These are phyloP conservation scores for Endocladia muricata DNA, from an alignment of 31 red algal species.

Conservation along the genomic window DNA sequence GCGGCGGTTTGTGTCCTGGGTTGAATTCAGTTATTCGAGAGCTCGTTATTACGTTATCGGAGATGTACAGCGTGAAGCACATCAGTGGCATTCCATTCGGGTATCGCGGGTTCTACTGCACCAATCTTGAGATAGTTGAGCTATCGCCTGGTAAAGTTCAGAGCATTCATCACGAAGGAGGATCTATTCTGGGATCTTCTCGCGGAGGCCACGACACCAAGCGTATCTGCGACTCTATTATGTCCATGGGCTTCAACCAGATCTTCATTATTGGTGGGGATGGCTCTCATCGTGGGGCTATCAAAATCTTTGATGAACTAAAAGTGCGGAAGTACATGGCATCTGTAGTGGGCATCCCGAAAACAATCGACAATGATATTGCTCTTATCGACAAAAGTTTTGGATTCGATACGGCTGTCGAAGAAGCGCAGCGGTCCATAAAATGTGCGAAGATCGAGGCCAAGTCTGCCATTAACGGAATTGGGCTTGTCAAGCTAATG, in stretches of 20 bases:
- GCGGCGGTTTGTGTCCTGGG: slow-evolving; percentile 94
- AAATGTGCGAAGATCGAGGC: slow-evolving; percentile 89
- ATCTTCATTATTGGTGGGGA: slow-evolving; percentile 98
- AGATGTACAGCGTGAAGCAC: slow-evolving; percentile 60
- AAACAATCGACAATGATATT: slow-evolving; percentile 96
- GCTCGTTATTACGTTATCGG: slow-evolving; percentile 61
- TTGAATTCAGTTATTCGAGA: slow-evolving; percentile 90
- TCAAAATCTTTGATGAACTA: slow-evolving; percentile 75
- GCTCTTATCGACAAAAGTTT: slow-evolving; percentile 86
- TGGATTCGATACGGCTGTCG: slow-evolving; percentile 95
- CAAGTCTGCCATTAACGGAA: slow-evolving; percentile 75
- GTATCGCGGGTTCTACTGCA: slow-evolving; percentile 90
- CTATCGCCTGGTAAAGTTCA: slow-evolving; percentile 48
- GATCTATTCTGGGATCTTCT: slow-evolving; percentile 78
- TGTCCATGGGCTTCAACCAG: slow-evolving; percentile 74
- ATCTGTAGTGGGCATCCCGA: slow-evolving; percentile 85
- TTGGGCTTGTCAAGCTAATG: slow-evolving; percentile 95
- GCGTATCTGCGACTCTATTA: slow-evolving; percentile 74
- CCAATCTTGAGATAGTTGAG: slow-evolving; percentile 44
- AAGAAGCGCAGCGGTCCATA: slow-evolving; percentile 87
- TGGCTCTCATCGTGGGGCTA: slow-evolving; percentile 85
- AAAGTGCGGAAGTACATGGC: slow-evolving; percentile 57
- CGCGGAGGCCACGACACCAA: slow-evolving; percentile 85
- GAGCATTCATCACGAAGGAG: slow-evolving; percentile 89
- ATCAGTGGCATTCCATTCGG: slow-evolving; percentile 84